phyloP scores from a whole-genome alignment of 768 basidiomycete species.

The Dacryopinax primogenitus region DNA sequence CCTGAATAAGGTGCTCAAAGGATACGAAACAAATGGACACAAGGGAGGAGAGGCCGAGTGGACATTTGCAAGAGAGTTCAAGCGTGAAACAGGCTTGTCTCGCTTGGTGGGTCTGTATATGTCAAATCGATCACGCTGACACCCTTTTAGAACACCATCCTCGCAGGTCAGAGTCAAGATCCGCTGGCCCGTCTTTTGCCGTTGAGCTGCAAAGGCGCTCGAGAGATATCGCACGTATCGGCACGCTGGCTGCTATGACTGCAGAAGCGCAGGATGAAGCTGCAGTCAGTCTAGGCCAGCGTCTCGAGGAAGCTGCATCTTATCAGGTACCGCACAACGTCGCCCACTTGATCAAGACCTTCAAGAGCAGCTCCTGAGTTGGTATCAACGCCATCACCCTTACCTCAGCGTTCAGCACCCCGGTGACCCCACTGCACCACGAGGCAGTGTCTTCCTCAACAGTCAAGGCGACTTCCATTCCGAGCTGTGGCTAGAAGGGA shows the following conservation, averaged over 20 bases:
- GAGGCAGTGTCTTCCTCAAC: background rate
- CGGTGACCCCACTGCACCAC: background rate
- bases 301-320: background rate
- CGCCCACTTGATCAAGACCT: background rate
- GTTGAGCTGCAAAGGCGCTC: background rate
- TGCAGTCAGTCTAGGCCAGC: background rate
- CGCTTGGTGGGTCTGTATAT: background rate
- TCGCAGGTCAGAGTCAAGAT: background rate
- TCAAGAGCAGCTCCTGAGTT: background rate
- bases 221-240: background rate
- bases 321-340: background rate
- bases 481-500: background rate
- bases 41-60: background rate
- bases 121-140: background rate
- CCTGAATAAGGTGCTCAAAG: background rate
- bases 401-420: background rate
- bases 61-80: slow-evolving; percentile 15
- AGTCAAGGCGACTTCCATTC: background rate
- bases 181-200: background rate
- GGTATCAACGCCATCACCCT: background rate
- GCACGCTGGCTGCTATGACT: background rate
- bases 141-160: background rate
- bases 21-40: slow-evolving; percentile 8
- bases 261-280: background rate
- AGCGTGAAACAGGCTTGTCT: background rate